These are phyloP conservation scores for Thelonectria olida DNA, from an alignment of 2,329 filamentous ascomycete genomes.

Conservation along the genomic window DNA sequence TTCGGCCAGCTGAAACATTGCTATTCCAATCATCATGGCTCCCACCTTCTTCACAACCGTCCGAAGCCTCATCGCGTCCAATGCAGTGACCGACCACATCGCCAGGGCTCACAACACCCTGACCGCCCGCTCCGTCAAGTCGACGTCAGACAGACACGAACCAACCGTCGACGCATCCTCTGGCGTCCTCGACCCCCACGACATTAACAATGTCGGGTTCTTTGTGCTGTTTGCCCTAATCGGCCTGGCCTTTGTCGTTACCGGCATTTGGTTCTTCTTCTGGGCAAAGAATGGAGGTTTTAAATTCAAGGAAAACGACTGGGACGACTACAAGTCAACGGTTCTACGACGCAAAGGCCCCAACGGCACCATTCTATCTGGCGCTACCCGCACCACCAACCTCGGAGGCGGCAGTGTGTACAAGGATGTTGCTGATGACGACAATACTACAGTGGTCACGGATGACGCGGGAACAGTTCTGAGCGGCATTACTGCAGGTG, in stretches of 20 bases:
- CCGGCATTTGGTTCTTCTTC: slow-evolving; percentile 97
- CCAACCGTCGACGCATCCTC: slow-evolving; percentile 50
- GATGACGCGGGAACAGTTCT: slow-evolving; percentile 50
- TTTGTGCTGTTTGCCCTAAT: slow-evolving; percentile 89
- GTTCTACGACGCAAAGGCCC: slow-evolving; percentile 89
- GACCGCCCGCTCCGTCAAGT: slow-evolving; percentile 47
- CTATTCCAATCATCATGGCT: slow-evolving; percentile 47
- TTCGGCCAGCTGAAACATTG: slow-evolving; percentile 28
- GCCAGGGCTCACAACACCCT: slow-evolving; percentile 53
- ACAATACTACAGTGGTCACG: slow-evolving; percentile 56
- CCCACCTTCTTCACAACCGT: slow-evolving; percentile 49
- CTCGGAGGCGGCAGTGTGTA: slow-evolving; percentile 90
- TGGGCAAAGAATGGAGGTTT: slow-evolving; percentile 98
- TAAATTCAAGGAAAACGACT: slow-evolving; percentile 84
- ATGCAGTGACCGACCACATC: slow-evolving; percentile 52
- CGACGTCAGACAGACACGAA: slow-evolving; percentile 30
- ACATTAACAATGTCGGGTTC: slow-evolving; percentile 75
- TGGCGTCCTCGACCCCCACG: slow-evolving; percentile 62
- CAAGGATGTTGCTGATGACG: slow-evolving; percentile 71
- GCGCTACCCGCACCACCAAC: slow-evolving; percentile 82
- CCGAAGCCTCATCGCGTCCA: slow-evolving; percentile 41
- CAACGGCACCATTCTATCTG: slow-evolving; percentile 85
- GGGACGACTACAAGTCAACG: slow-evolving; percentile 98
- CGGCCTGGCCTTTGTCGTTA: slow-evolving; percentile 77
- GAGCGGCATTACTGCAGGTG: slow-evolving; percentile 66